Conservation (phyloP, 2,329 filamentous ascomycete species). For the Corniculantispora saksenae region DNA sequence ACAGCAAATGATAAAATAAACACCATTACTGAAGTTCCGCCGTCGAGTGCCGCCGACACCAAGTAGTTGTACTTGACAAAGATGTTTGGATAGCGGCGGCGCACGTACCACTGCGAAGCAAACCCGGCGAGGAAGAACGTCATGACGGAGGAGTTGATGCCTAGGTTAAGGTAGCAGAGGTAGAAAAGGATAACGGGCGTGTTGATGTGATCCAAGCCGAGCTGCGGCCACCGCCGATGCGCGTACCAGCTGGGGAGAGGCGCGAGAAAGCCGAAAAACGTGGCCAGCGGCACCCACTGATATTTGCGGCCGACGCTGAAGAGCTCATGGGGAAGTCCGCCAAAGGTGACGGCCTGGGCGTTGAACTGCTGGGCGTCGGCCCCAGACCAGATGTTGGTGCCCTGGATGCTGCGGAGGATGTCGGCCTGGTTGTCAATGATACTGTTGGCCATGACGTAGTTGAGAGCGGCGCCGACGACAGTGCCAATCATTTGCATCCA, state of each 20-base stretch:
- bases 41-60: constrained; percentile 25
- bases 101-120: constrained; percentile 32
- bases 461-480: constrained; percentile 43
- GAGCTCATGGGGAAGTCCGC: constrained; percentile 27
- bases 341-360: constrained; percentile 33
- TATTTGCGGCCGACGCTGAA: constrained; percentile 22
- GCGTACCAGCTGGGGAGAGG: constrained; percentile 43
- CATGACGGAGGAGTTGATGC: constrained; percentile 37
- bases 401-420: constrained; percentile 41
- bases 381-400: constrained; percentile 46
- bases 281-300: constrained; percentile 25
- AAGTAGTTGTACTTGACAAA: constrained; percentile 33
- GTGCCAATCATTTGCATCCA: constrained; percentile 42
- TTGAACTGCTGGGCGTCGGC: constrained; percentile 49
- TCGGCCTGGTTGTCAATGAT: constrained; percentile 45
- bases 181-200: constrained; percentile 44
- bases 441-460: constrained; percentile 47
- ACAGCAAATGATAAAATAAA: constrained; percentile 26
- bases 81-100: constrained; percentile 25
- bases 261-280: constrained; percentile 31
- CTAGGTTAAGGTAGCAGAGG: constrained; percentile 43
- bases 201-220: constrained; percentile 37
- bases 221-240: constrained; percentile 30
- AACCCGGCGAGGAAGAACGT: constrained; percentile 37
- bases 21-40: constrained; percentile 26